These are phyloP conservation scores for Nitzschia palea DNA, from an alignment of 108 stramenopile species.

Conservation along the genomic window DNA sequence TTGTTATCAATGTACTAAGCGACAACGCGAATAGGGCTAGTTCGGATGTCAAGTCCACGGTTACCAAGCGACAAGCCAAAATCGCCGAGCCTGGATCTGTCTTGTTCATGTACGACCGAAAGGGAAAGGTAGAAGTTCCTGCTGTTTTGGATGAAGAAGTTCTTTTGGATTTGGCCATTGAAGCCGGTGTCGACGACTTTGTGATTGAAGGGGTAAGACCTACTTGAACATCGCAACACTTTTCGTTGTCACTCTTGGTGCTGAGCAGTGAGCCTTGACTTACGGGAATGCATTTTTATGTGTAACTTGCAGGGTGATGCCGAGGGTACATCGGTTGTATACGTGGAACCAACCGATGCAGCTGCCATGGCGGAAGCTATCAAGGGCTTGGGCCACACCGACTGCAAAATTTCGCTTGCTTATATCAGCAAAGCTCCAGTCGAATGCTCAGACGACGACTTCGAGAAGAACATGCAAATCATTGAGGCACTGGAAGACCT, in stretches of 20 bases:
- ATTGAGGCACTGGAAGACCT: constrained; percentile 93
- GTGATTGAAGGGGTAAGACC: constrained; percentile 47
- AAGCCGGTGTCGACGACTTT: constrained; percentile 83
- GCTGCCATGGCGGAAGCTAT: constrained; percentile 74
- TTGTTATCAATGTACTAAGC: constrained; percentile 79
- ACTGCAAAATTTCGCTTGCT: constrained; percentile 65
- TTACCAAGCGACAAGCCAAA: constrained; percentile 77
- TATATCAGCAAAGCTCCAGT: constrained; percentile 85
- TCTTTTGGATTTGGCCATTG: constrained; percentile 79
- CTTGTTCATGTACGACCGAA: constrained; percentile 84
- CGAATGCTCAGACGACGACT: constrained; percentile 89
- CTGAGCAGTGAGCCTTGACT: too few relatives aligned
- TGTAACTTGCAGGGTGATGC: constrained; percentile 45
- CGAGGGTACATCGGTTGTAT: constrained; percentile 70
- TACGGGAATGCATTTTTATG: too few relatives aligned
- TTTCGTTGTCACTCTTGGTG: too few relatives aligned
- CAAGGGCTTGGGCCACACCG: constrained; percentile 56
- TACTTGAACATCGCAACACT: too few relatives aligned
- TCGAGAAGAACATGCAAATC: constrained; percentile 92
- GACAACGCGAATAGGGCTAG: constrained; percentile 86
- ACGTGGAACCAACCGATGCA: constrained; percentile 79
- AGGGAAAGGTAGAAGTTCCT: constrained; percentile 74
- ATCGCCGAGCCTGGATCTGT: constrained; percentile 87
- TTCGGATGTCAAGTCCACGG: constrained; percentile 72
- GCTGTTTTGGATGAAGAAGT: constrained; percentile 57